A percentile compares a stretch with the other conserved stretches of the same genome.
Conservation (phyloP, 768 basidiomycete species). For the Amyloporia xantha region DNA sequence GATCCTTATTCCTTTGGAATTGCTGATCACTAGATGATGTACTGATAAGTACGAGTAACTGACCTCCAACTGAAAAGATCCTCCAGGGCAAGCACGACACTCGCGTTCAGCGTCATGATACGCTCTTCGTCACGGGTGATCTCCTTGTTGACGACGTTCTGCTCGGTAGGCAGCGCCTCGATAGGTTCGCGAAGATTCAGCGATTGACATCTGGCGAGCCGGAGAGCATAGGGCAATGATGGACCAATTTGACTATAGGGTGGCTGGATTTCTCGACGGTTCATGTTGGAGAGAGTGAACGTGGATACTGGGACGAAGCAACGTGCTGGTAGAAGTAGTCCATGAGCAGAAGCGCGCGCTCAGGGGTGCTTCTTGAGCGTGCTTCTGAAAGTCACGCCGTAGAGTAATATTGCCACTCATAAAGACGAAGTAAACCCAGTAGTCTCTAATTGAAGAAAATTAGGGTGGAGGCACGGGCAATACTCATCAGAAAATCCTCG, state of each 20-base stretch:
- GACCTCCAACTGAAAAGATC: constrained; percentile 4
- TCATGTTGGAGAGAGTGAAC: neutral
- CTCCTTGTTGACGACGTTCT: neutral
- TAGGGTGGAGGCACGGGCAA: too few species aligned
- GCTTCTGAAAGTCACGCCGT: too few species aligned
- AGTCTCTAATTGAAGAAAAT: too few species aligned
- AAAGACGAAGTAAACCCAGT: too few species aligned
- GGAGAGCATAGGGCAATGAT: neutral
- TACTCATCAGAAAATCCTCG: too few species aligned
- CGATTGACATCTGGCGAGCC: neutral
- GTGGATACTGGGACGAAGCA: constrained; percentile 1
- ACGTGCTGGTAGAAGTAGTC: too few species aligned
- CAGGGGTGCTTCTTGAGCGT: too few species aligned
- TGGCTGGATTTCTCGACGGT: neutral
- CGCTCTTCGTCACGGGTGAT: neutral
- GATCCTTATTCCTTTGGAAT: neutral
- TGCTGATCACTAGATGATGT: neutral
- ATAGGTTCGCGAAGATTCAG: neutral
- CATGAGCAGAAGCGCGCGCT: too few species aligned
- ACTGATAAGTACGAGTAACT: neutral
- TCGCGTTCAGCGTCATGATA: neutral
- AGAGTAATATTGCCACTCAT: too few species aligned
- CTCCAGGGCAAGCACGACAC: neutral
- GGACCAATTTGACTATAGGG: neutral
- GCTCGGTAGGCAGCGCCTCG: neutral